Percentiles rank a stretch among this genome's conserved stretches.
phyloP scores from a whole-genome alignment of 2,329 filamentous ascomycete genomes.

The Colletotrichum trifolii region DNA sequence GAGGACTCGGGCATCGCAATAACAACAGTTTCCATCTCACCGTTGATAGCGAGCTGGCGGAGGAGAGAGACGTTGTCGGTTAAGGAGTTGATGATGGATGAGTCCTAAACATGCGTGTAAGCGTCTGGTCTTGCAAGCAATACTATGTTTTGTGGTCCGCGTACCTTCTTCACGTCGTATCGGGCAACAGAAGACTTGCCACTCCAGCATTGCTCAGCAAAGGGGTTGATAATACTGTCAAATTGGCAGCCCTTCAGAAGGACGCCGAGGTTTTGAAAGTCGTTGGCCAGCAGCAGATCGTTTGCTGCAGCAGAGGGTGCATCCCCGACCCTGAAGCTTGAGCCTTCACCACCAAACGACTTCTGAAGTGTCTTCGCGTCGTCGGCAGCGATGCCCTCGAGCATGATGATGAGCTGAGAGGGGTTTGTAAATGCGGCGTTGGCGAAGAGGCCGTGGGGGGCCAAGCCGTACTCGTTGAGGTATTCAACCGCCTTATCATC shows the following conservation, averaged over 20 bases:
- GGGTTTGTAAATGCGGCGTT: slow-evolving; percentile 47
- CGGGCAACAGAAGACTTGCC: slow-evolving; percentile 54
- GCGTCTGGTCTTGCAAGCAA: not conserved
- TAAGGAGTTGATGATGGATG: slow-evolving; percentile 55
- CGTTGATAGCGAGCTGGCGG: slow-evolving; percentile 55
- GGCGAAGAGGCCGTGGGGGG: slow-evolving; percentile 62
- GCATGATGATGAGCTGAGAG: slow-evolving; percentile 68
- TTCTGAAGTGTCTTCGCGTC: slow-evolving; percentile 55
- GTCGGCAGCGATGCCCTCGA: slow-evolving; percentile 65
- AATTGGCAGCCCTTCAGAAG: slow-evolving; percentile 51
- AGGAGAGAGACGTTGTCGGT: slow-evolving; percentile 58
- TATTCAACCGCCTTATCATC: slow-evolving; percentile 63
- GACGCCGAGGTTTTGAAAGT: slow-evolving; percentile 53
- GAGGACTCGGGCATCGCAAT: slow-evolving; percentile 64
- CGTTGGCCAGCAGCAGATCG: slow-evolving; percentile 53
- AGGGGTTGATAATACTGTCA: slow-evolving; percentile 53
- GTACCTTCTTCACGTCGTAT: slow-evolving; percentile 58
- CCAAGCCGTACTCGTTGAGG: slow-evolving; percentile 70
- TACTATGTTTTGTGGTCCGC: not conserved
- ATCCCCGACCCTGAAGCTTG: slow-evolving; percentile 62
- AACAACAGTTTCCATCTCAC: slow-evolving; percentile 67
- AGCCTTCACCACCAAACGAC: slow-evolving; percentile 52
- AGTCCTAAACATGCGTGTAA: slow-evolving; percentile 29
- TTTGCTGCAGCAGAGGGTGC: slow-evolving; percentile 57
- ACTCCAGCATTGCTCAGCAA: slow-evolving; percentile 58